Evolutionary conservation across 1,284 basidiomycete genomes (phyloP), one percentile per base, ranked within the genome.

Genomic region (Takashimella koratensis): DNA sequence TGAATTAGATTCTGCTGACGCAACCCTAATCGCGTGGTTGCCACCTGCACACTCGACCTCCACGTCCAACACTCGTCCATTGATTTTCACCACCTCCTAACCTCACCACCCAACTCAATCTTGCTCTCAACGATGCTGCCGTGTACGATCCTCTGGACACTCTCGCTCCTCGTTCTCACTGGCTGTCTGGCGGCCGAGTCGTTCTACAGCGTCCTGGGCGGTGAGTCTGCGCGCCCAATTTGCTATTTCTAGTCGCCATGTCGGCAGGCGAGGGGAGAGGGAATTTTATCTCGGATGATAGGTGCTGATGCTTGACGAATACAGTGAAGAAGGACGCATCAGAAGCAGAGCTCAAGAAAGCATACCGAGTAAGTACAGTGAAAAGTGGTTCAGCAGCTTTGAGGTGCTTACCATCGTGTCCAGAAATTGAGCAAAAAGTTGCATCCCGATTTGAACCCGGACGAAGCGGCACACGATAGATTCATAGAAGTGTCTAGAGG

Each of bases 381-480:
- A n/a, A n/a, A n/a, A n/a, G n/a, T n/a, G n/a, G n/a, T n/a, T n/a
- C n/a, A 10, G 20, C 20, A 48, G 41, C 21, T 41, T 24, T 24
- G 2, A 36, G 19, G 11, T 25, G 20, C 40, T 58, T 27, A 54
- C 52, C 40, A 8, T 36, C 47, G 3, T 3, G 45, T 21, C 8
- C 57, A 93, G 77, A 86, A 85, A 70, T 79, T 95, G 45, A 93
- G 90, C 75, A 87, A 86, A 66, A 90, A 86, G 76, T 90, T 84
- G 60, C 93, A 96, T 70, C 93, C 93, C 0, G 93, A 97, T 78
- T 94, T 94, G 79, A 96, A 94, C 76, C 87, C 86, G 63, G 88
- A 89, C 12, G 81, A 85, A 56, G 84, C 80, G 12, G 87, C 91
- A 21, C 87, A 91, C 70, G 84, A 84, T 60, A 87, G 82, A 71